Evolutionary conservation across 2,329 filamentous ascomycete genomes (phyloP).

Genomic region (Aspergillus sp.): DNA sequence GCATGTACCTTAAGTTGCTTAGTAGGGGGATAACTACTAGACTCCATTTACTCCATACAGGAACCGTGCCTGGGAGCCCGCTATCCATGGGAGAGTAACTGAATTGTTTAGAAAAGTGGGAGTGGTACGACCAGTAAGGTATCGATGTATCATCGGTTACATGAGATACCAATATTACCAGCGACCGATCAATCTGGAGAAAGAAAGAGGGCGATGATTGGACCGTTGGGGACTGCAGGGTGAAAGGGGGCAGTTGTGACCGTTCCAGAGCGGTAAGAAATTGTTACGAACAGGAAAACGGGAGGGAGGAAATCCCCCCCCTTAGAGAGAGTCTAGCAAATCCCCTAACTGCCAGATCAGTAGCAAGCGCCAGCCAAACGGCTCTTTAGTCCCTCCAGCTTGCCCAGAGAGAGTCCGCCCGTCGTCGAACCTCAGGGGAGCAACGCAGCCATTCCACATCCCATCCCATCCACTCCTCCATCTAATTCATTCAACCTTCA

Average conservation of each 20-base stretch:
- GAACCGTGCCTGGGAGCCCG: not conserved
- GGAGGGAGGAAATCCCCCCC: constrained; percentile 24
- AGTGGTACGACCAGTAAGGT: not conserved
- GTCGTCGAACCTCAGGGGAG: constrained; percentile 14
- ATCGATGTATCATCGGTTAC: not conserved
- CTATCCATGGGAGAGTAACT: constrained; percentile 2
- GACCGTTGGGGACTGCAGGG: constrained; percentile 16
- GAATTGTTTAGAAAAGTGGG: too few species aligned
- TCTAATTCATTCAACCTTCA: constrained; percentile 13
- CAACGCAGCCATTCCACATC: constrained; percentile 14
- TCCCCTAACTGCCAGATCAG: constrained; percentile 20
- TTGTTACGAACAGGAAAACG: not conserved
- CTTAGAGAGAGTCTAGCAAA: constrained; percentile 8
- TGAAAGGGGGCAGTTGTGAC: constrained; percentile 26
- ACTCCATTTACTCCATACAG: not conserved
- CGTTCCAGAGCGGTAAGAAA: not conserved
- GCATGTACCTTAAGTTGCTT: too few species aligned
- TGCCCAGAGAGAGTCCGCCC: not conserved
- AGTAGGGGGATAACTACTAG: too few species aligned
- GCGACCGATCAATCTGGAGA: constrained; percentile 20
- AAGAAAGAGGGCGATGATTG: constrained; percentile 27
- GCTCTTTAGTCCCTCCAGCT: constrained; percentile 13
- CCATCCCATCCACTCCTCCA: constrained; percentile 13
- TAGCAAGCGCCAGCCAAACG: constrained; percentile 11
- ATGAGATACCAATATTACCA: constrained; percentile 2